phyloP scores from a whole-genome alignment of 495 filamentous ascomycete species.

The Penicillium longicatenatum region DNA sequence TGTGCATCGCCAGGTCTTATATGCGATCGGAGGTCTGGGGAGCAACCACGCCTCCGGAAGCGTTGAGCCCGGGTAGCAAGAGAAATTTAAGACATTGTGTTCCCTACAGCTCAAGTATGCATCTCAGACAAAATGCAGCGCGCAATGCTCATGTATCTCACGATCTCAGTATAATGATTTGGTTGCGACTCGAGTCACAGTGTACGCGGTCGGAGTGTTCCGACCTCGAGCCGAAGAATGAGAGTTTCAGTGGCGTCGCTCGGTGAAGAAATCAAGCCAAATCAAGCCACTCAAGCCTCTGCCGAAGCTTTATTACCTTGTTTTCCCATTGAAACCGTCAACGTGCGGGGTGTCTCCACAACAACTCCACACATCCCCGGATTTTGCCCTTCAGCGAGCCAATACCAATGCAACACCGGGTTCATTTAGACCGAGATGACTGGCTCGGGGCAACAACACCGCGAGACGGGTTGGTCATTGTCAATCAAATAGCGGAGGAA shows the following conservation, averaged over 20 bases:
- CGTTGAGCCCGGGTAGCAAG: too few species aligned
- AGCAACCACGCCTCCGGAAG: too few species aligned
- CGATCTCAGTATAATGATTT: too few species aligned
- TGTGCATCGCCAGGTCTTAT: too few species aligned
- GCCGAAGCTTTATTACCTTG: neutral
- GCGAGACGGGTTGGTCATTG: neutral
- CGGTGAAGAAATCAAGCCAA: conserved; percentile 4
- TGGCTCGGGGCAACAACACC: neutral
- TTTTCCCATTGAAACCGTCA: neutral
- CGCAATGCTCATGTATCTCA: too few species aligned
- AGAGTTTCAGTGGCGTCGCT: conserved; percentile 4
- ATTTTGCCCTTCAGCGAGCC: conserved; percentile 1
- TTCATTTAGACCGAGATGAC: neutral
- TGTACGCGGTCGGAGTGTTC: neutral
- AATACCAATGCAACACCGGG: conserved; percentile 6
- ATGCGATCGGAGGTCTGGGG: too few species aligned
- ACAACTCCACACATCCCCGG: conserved; percentile 7
- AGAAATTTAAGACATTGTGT: too few species aligned
- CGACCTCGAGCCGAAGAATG: neutral
- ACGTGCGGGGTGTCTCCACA: conserved; percentile 6
- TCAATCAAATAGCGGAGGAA: neutral
- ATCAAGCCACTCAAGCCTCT: neutral
- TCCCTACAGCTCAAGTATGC: too few species aligned
- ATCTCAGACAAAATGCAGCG: too few species aligned
- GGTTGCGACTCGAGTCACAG: neutral